Conservation (phyloP, 148 eudicot genomes). For the Fagopyrum esculentum region DNA sequence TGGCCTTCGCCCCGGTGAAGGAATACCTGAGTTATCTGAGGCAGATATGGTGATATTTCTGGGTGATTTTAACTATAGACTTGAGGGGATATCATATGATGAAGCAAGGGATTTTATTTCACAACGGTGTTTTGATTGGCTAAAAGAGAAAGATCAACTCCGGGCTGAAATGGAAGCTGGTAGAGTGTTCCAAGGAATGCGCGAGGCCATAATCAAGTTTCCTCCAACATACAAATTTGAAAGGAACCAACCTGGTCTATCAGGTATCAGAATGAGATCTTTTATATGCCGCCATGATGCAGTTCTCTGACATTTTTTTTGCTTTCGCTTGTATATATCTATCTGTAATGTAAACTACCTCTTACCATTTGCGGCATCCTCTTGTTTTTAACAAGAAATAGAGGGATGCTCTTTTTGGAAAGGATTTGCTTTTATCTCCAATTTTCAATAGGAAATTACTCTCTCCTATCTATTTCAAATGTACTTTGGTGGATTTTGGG, state of each 20-base stretch:
- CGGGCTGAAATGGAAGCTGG: slow-evolving; percentile 87
- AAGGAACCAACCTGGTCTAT: slow-evolving; percentile 78
- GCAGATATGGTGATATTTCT: slow-evolving; percentile 94
- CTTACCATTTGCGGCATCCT: neutral
- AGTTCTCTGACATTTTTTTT: neutral
- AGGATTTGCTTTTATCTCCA: neutral
- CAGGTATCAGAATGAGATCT: slow-evolving; percentile 37
- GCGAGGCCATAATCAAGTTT: slow-evolving; percentile 74
- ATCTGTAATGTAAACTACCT: neutral
- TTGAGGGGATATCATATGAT: slow-evolving; percentile 92
- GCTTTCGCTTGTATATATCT: neutral
- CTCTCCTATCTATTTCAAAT: neutral
- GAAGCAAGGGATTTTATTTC: slow-evolving; percentile 97
- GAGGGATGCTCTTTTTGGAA: neutral
- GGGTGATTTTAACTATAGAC: slow-evolving; percentile 94
- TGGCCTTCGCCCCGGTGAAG: slow-evolving; percentile 44
- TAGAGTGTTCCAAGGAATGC: slow-evolving; percentile 96
- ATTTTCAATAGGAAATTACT: neutral
- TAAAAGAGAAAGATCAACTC: slow-evolving; percentile 86
- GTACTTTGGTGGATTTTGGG: neutral
- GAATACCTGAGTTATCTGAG: slow-evolving; percentile 78
- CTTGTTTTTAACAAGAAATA: neutral
- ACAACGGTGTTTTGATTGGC: slow-evolving; percentile 97
- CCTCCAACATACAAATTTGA: slow-evolving; percentile 98
- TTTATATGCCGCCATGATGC: neutral